These are phyloP conservation scores for Esteya vermicola DNA, from an alignment of 2,329 filamentous ascomycete genomes.

Conservation along the genomic window DNA sequence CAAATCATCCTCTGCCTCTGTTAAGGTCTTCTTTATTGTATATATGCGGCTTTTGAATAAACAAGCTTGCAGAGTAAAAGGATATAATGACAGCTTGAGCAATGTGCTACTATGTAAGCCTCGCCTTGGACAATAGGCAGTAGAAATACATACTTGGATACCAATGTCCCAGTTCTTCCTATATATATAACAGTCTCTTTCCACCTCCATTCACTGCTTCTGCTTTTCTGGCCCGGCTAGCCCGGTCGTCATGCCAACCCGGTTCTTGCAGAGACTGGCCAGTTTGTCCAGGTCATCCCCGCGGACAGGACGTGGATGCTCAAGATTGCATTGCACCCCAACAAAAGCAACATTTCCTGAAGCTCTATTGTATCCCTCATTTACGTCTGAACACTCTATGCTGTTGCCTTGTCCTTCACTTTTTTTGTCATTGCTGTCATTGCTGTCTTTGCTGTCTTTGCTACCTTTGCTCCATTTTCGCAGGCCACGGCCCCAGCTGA, in stretches of 20 bases:
- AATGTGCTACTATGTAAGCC: too few species aligned
- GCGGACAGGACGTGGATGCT: conserved; percentile 16
- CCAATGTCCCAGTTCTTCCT: too few species aligned
- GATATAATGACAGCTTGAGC: too few species aligned
- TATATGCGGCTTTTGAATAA: too few species aligned
- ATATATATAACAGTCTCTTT: neutral
- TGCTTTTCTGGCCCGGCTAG: neutral
- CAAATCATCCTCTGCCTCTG: too few species aligned
- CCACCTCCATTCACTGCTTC: neutral
- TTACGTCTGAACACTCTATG: neutral
- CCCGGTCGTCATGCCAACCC: neutral
- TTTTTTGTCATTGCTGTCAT: neutral
- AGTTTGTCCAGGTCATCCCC: conserved; percentile 13
- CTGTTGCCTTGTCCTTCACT: neutral
- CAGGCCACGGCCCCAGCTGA: conserved; percentile 8
- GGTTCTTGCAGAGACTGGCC: conserved; percentile 11
- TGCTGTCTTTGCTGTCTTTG: neutral
- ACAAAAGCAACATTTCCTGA: conserved; percentile 9
- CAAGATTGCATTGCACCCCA: conserved; percentile 12
- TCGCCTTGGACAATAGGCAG: too few species aligned
- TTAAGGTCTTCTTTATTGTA: too few species aligned
- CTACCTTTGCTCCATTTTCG: conserved; percentile 1
- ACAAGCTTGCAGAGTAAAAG: too few species aligned
- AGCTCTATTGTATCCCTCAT: neutral
- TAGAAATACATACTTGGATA: too few species aligned